Conservation (phyloP, 805 yeast species). For the Hanseniaspora vineae region DNA sequence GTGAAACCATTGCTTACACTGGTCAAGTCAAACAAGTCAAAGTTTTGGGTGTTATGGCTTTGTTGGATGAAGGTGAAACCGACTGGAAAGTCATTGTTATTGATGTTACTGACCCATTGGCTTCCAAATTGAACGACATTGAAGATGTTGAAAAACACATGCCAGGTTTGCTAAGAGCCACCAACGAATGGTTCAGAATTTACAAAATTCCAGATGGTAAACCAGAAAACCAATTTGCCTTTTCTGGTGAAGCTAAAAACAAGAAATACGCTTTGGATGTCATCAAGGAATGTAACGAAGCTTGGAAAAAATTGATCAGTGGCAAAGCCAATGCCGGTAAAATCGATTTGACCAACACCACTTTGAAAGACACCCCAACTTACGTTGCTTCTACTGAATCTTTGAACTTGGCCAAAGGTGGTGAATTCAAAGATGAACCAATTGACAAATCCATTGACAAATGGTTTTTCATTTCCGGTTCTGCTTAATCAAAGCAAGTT, state of each 20-base stretch:
- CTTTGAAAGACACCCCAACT: conserved; percentile 45
- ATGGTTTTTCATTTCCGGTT: conserved; percentile 94
- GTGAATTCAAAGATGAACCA: conserved; percentile 74
- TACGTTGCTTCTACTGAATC: conserved; percentile 32
- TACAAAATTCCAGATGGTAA: conserved; percentile 98
- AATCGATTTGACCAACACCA: conserved; percentile 64
- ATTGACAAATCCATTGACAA: conserved; percentile 93
- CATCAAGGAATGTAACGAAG: conserved; percentile 66
- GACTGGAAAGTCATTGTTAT: conserved; percentile 91
- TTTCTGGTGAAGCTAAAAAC: conserved; percentile 84
- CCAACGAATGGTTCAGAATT: conserved; percentile 96
- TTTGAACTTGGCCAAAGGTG: conserved; percentile 53
- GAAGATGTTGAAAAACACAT: conserved; percentile 81
- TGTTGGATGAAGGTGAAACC: conserved; percentile 84
- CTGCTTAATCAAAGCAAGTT: conserved; percentile 15
- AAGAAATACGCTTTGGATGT: conserved; percentile 77
- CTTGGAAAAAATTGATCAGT: conserved; percentile 66
- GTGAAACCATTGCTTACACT: conserved; percentile 47
- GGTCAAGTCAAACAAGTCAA: conserved; percentile 81
- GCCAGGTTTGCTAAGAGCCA: conserved; percentile 88
- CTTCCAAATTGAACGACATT: conserved; percentile 73
- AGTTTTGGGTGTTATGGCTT: conserved; percentile 87
- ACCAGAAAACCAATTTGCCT: conserved; percentile 94
- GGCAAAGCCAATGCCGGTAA: conserved; percentile 57
- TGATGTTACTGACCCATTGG: conserved; percentile 79